Conservation (phyloP, 2,329 filamentous ascomycete genomes). For the Microcyclospora pomicola region DNA sequence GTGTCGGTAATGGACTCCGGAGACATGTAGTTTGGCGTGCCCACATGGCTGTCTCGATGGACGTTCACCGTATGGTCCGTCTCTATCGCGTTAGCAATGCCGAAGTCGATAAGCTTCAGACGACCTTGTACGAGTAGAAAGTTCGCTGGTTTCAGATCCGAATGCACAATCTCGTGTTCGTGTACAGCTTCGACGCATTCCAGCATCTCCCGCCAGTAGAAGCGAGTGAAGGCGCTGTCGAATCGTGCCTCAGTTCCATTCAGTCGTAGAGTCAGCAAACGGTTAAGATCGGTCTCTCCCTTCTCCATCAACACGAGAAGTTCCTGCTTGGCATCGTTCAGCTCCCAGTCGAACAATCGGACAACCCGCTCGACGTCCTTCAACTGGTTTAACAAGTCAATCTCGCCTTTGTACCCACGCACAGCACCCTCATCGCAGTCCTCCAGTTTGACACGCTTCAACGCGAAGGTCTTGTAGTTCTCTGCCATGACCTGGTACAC, state of each 20-base stretch:
- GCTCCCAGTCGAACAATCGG: constrained; percentile 77
- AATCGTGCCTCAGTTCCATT: constrained; percentile 59
- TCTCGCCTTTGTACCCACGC: constrained; percentile 84
- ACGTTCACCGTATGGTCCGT: constrained; percentile 94
- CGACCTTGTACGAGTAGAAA: constrained; percentile 84
- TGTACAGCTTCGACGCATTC: constrained; percentile 88
- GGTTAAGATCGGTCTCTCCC: constrained; percentile 85
- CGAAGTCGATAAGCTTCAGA: constrained; percentile 95
- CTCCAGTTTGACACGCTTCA: constrained; percentile 85
- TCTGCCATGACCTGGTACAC: constrained; percentile 96
- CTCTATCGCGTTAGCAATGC: constrained; percentile 94
- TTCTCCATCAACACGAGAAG: constrained; percentile 94
- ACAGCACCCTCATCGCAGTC: constrained; percentile 76
- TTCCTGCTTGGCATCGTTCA: constrained; percentile 82
- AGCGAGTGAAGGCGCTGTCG: constrained; percentile 84
- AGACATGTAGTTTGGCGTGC: constrained; percentile 97
- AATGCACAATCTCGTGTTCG: constrained; percentile 83
- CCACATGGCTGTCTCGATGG: constrained; percentile 86
- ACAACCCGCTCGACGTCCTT: constrained; percentile 81
- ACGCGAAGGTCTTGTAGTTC: constrained; percentile 85
- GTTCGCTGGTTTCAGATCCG: constrained; percentile 91
- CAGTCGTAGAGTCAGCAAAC: constrained; percentile 58
- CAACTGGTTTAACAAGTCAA: constrained; percentile 73
- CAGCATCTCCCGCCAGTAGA: constrained; percentile 99
- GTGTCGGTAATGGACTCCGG: constrained; percentile 85